Percentiles rank a stretch among this genome's conserved stretches.
Evolutionary conservation across 164 flowering plant genomes (phyloP).

Genomic region (Berberis vulgaris): DNA sequence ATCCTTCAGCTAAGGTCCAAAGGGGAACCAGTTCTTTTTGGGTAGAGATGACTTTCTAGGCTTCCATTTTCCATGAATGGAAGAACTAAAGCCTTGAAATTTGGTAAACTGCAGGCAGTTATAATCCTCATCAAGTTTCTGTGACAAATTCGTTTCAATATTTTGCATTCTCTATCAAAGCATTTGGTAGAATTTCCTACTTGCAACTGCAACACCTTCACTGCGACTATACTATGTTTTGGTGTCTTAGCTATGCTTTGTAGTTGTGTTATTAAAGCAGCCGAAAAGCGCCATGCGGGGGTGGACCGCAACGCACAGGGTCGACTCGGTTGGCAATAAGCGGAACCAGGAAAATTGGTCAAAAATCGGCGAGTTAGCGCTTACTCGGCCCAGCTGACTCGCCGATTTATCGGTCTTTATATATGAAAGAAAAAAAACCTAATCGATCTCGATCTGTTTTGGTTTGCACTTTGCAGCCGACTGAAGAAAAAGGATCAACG

Average conservation of each 20-base stretch:
- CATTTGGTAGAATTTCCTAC: constrained; percentile 17
- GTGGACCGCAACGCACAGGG: no score
- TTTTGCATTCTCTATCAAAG: constrained; percentile 23
- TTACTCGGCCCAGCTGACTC: no score
- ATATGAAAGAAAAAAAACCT: no score
- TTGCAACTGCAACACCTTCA: constrained; percentile 23
- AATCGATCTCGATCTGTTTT: no score
- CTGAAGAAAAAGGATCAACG: no score
- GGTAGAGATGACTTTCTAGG: constrained; percentile 23
- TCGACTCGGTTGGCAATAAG: no score
- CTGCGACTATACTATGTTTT: constrained; percentile 16
- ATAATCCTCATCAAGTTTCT: constrained; percentile 25
- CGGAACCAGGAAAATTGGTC: no score
- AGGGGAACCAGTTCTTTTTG: constrained; percentile 2
- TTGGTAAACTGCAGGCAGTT: constrained; percentile 25
- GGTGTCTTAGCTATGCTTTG: constrained; percentile 15
- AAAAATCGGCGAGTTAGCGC: no score
- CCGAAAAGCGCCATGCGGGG: no score
- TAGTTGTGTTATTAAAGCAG: no score
- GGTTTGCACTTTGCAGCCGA: no score
- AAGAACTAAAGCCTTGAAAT: constrained; percentile 26
- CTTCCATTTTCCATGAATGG: constrained; percentile 33
- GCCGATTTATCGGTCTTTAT: no score
- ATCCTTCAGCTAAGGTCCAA: constrained; percentile 22
- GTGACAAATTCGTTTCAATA: constrained; percentile 26